Evolutionary conservation across 805 yeast genomes (phyloP).

Genomic region (Hanseniaspora opuntiae): DNA sequence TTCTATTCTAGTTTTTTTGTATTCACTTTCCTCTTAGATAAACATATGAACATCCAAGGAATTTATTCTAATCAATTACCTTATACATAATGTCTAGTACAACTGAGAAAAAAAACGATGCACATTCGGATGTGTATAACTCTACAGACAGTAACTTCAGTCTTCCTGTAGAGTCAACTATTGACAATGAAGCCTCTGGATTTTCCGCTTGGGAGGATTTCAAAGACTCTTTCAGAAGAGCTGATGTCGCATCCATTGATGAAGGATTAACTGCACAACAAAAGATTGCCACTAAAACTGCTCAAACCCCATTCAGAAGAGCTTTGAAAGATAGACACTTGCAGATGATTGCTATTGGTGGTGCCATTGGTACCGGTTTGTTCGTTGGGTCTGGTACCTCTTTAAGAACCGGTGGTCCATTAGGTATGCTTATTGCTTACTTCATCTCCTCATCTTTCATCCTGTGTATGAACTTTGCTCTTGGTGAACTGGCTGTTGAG

Average conservation of each 20-base stretch:
- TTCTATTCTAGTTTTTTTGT: too few relatives aligned
- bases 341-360: slow-evolving; percentile 61
- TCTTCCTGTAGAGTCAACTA: not conserved
- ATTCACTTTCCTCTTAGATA: too few relatives aligned
- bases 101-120: not conserved
- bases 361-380: slow-evolving; percentile 63
- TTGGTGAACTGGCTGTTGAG: slow-evolving; percentile 47
- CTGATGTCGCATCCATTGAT: slow-evolving; percentile 22
- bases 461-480: slow-evolving; percentile 45
- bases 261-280: slow-evolving; percentile 29
- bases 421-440: slow-evolving; percentile 44
- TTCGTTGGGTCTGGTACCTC: slow-evolving; percentile 60
- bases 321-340: slow-evolving; percentile 40
- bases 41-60: too few relatives aligned
- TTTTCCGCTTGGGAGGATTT: slow-evolving; percentile 28
- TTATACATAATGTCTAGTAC: not conserved
- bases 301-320: slow-evolving; percentile 45
- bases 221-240: slow-evolving; percentile 36
- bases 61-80: not conserved
- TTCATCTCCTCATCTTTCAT: slow-evolving; percentile 42
- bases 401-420: slow-evolving; percentile 56
- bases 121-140: not conserved
- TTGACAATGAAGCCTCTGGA: not conserved
- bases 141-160: not conserved
- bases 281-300: slow-evolving; percentile 33